These are phyloP conservation scores for Vachellia pachyceras DNA, from an alignment of 306 rosid genomes.

Conservation along the genomic window DNA sequence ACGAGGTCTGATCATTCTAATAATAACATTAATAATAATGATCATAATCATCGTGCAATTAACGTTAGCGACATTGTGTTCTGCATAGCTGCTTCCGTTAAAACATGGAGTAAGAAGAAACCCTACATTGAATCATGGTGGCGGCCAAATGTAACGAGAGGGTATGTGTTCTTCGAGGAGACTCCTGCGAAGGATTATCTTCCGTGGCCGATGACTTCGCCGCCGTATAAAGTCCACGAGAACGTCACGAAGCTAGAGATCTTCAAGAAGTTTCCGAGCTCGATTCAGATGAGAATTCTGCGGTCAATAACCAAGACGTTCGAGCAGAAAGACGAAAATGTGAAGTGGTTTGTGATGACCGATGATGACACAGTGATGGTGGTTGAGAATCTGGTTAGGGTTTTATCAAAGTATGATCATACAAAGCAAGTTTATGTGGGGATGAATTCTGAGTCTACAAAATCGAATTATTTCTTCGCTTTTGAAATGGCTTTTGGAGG, in stretches of 20 bases:
- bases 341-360: conserved; percentile 60
- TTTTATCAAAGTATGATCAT: conserved; percentile 50
- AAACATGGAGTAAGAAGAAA: conserved; percentile 53
- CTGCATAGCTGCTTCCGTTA: conserved; percentile 49
- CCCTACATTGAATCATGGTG: conserved; percentile 54
- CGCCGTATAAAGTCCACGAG: conserved; percentile 52
- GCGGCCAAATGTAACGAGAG: conserved; percentile 49
- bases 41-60: conserved; percentile 20
- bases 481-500: conserved; percentile 65
- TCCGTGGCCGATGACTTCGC: conserved; percentile 51
- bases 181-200: conserved; percentile 43
- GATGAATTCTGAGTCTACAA: conserved; percentile 11
- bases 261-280: neutral
- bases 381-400: conserved; percentile 53
- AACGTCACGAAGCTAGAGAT: conserved; percentile 12
- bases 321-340: conserved; percentile 39
- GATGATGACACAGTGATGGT: conserved; percentile 56
- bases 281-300: conserved; percentile 40
- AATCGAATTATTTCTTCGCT: conserved; percentile 41
- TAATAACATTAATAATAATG: too few species aligned
- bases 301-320: conserved; percentile 43
- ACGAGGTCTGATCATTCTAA: neutral
- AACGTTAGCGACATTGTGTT: conserved; percentile 48
- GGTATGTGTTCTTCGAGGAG: conserved; percentile 53
- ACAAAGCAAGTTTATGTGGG: conserved; percentile 47